Evolutionary conservation across 75 land plant species (phyloP), one percentile per base, ranked within the genome.

Genomic region (Picea sitchensis): DNA sequence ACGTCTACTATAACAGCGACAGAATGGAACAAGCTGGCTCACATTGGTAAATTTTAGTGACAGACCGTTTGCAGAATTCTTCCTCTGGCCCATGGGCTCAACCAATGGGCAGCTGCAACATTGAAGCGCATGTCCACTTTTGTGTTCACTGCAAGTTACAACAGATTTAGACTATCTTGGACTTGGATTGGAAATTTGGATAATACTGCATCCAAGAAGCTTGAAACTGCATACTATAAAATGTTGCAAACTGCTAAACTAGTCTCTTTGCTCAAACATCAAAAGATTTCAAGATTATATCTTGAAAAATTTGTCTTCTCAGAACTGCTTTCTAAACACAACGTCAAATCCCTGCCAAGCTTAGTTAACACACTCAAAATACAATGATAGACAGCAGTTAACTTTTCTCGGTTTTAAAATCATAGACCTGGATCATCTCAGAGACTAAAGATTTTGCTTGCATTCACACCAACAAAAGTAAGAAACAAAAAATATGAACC

Each of bases 51-150:
- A 60, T 67, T 71, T 44, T 71, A 61, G 80, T 44, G 68, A 90
- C 88, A 61, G 15, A 95, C 98, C 92, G 80, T 86, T 84, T 90
- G 92, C 80, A 97, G 75, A 38, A 97, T 89, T 71, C 78, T 92
- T 44, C 86, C 90, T 36, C 88, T 87, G 77, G 95, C 75, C 58
- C 95, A 77, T 59, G 91, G 86, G 73, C 91, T 87, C 36, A 97
- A 83, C 99, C 99, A 97, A 79, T 90, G 67, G 32, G 99, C 99
- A 75, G 80, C 81, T 80, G 87, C 87, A 18, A 97, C 98, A 81
- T 97, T 95, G 83, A 97, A 97, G 38, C 99, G 95, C 99, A 97
- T 97, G 85, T 97, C 99, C 76, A 97, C 99, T 85, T 97, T 97
- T 9, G 98, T 97, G 75, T 93, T 97, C 76, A 97, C 99, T 95